Conservation (phyloP, 306 rosid genomes). For the Echinosophora koreensis region DNA sequence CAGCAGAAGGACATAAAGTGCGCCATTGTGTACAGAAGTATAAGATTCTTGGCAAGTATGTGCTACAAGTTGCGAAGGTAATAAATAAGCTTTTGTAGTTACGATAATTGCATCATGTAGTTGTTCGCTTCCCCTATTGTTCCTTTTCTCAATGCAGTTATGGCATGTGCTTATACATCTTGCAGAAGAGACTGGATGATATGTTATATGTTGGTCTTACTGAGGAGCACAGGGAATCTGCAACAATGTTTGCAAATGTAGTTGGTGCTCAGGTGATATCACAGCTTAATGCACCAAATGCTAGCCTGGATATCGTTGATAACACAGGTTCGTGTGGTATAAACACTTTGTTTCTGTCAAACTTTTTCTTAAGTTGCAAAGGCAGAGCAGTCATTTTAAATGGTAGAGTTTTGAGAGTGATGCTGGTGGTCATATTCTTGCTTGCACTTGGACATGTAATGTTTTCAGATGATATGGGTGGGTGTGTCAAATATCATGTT, state of each 20-base stretch:
- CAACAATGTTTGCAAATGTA: conserved; percentile 88
- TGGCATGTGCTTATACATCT: conserved; percentile 49
- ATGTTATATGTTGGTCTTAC: conserved; percentile 99
- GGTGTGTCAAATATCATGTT: conserved; percentile 41
- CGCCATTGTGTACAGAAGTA: conserved; percentile 88
- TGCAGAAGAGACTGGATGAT: conserved; percentile 89
- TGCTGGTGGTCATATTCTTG: conserved; percentile 31
- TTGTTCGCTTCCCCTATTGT: conserved; percentile 39
- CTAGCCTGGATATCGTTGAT: conserved; percentile 53
- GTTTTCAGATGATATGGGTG: conserved; percentile 27
- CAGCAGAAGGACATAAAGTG: conserved; percentile 78
- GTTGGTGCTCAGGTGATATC: conserved; percentile 98
- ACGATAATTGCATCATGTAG: conserved; percentile 37
- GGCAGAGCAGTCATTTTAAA: conserved; percentile 35
- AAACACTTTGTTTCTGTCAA: conserved; percentile 21
- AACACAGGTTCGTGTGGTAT: conserved; percentile 64
- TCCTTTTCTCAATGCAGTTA: conserved; percentile 47
- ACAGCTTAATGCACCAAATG: conserved; percentile 72
- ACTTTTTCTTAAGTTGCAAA: conserved; percentile 31
- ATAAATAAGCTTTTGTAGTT: conserved; percentile 37
- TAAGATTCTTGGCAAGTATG: conserved; percentile 78
- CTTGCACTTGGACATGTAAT: conserved; percentile 23
- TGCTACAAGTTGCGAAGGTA: conserved; percentile 94
- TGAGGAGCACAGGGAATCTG: conserved; percentile 97
- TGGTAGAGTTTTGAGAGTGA: conserved; percentile 40